These are phyloP conservation scores for Trametes villosa DNA, from an alignment of 768 basidiomycete species.

Conservation along the genomic window DNA sequence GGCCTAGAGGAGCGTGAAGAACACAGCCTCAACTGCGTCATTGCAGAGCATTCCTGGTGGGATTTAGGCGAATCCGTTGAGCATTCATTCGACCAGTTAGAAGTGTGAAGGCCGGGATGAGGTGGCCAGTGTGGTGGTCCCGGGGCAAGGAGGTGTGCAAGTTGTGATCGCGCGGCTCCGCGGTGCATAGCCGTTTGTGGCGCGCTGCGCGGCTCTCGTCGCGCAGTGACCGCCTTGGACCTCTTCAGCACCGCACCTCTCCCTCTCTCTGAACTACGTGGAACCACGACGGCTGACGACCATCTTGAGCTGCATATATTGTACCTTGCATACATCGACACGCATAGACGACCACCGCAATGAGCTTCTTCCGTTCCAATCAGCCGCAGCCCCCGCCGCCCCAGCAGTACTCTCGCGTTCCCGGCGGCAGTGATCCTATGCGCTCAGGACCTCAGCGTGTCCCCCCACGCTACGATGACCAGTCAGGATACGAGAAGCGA, in stretches of 20 bases:
- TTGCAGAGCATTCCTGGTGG: no score
- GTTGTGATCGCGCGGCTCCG: no score
- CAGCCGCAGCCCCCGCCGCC: slow-evolving; percentile 36
- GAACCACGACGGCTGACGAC: not conserved
- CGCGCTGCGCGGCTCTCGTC: not conserved
- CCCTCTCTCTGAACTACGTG: not conserved
- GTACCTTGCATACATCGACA: not conserved
- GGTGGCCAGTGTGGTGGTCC: no score
- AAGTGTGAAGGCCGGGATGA: no score
- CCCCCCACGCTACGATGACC: slow-evolving; percentile 36
- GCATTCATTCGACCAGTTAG: no score
- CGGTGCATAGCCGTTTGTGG: not conserved
- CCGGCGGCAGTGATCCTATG: slow-evolving; percentile 36
- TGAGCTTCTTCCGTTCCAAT: slow-evolving; percentile 29
- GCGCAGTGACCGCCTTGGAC: not conserved
- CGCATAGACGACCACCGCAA: slow-evolving; percentile 2
- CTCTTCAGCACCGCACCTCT: not conserved
- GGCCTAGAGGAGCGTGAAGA: no score
- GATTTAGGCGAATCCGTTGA: no score
- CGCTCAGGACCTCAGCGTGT: slow-evolving; percentile 23
- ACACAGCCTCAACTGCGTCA: no score
- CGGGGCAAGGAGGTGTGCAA: no score
- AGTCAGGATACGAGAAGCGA: slow-evolving; percentile 35
- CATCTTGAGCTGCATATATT: not conserved
- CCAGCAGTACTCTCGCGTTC: slow-evolving; percentile 49